Evolutionary conservation across 1,139 yeast species (phyloP), one percentile per base, ranked within the genome.

Genomic region (Zygoascus hellenicus): DNA sequence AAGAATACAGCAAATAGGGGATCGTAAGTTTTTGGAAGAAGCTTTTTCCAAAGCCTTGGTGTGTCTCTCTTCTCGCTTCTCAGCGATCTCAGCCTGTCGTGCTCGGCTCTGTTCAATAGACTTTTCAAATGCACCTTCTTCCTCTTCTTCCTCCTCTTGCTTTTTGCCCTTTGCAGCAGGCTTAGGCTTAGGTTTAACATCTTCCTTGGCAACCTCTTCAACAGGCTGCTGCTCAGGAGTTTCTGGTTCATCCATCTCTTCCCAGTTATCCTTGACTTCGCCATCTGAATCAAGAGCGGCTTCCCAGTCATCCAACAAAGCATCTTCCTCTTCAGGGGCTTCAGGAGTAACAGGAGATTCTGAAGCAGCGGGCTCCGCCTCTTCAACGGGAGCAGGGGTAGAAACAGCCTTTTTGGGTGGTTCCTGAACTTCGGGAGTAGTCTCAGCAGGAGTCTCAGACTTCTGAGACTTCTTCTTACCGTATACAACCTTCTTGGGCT

Each of bases 1-100:
- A 69, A 92, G 78, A 63, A 92, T 94, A 83, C 96, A 90, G 69
- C 98, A 92, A 66, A 92, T 92, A 56, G 99, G 99, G 52, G 99
- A 94, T 71, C 99, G 95, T 63, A 92, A 72, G 60, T 92, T 62
- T 47, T 61, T 59, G 39, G 58, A 52, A 30, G 61, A 57, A 16
- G 71, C 70, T 55, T 58, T 58, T 9, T 66, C 69, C 46, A 64
- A 47, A 5, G 74, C 76, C 54, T 65, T 68, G 47, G 60, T 62
- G 46, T 63, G 59, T 42, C 72, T 66, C 51, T 66, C 67, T 41
- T 64, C 69, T 22, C 71, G 68, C 54, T 64, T 67, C 48, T 64
- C 65, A 35, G 63, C 68, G 42, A 70, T 52, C 55, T 55, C 59
- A 5, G 45, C 42, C 36, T 56, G 56, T 42, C 48, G 53, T 59